phyloP scores from a whole-genome alignment of 2,329 filamentous ascomycete genomes.

The Trichophyton equinum region DNA sequence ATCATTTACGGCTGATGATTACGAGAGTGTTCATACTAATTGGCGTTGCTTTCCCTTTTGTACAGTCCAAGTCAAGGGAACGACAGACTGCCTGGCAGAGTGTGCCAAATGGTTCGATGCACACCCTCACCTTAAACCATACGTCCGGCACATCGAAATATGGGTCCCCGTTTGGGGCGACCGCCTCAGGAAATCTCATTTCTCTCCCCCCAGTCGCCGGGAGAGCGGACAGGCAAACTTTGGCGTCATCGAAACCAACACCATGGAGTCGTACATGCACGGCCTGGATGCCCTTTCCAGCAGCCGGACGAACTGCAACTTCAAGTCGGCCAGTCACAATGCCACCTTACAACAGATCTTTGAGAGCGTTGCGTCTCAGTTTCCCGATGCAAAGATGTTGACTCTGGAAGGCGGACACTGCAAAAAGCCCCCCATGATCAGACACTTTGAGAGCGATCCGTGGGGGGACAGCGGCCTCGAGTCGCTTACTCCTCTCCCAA shows the following conservation, averaged over 20 bases:
- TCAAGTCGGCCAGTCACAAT: constrained; percentile 42
- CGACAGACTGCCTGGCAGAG: constrained; percentile 47
- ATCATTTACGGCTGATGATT: not conserved
- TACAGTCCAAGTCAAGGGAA: constrained; percentile 58
- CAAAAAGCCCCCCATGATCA: constrained; percentile 59
- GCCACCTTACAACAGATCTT: constrained; percentile 60
- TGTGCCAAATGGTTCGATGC: constrained; percentile 48
- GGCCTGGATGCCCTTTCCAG: constrained; percentile 20
- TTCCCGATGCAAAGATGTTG: constrained; percentile 51
- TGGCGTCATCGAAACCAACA: constrained; percentile 16
- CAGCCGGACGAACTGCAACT: constrained; percentile 21
- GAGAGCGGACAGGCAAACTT: constrained; percentile 11
- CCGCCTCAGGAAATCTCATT: constrained; percentile 38
- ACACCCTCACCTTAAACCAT: constrained; percentile 47
- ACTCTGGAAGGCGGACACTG: constrained; percentile 67
- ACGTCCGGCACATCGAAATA: constrained; percentile 61
- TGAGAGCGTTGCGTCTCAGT: constrained; percentile 45
- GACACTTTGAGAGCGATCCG: constrained; percentile 38
- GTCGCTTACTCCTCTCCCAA: constrained; percentile 31
- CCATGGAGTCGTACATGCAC: constrained; percentile 17
- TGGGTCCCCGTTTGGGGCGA: constrained; percentile 63
- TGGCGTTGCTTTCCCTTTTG: not conserved
- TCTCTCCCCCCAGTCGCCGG: constrained; percentile 23
- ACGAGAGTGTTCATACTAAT: not conserved
- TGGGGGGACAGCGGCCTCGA: constrained; percentile 28